Evolutionary conservation across 225 moss, liverwort and hornwort species (phyloP), one percentile per base, ranked within the genome.

Genomic region (Anthoceros angustus): DNA sequence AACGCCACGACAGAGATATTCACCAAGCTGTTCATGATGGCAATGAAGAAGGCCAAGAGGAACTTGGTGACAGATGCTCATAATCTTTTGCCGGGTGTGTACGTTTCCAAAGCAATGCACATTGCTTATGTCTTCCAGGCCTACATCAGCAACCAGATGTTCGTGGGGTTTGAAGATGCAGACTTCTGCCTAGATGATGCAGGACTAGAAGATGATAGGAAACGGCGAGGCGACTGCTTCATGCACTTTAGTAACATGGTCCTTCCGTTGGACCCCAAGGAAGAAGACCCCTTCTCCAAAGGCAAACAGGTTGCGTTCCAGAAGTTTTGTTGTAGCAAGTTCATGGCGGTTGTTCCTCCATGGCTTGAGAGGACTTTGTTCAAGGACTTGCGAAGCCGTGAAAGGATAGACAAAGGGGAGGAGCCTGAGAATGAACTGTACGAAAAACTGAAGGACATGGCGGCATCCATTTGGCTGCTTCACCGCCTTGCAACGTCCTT

Each of bases 401-500:
- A 55, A 20, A 55, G 14, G 55, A 55, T 55, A 9, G 55, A 55
- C 55, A 55, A 55, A 55, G 55, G 55, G 8, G 10, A 55, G 23
- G 55, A 55, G n/a, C 55, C 55, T 5, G n/a, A 18, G 55, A 55
- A 55, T 55, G 16, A 55, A 23, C 18, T 55, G n/a, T 55, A 55
- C 23, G 55, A 55, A 18, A 55, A 55, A 55, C 55, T 55, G n/a
- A 55, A 55, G 55, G 55, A 55, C 23, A 18, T 55, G 18, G 55
- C 55, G 14, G 55, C 16, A 23, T 18, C 55, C n/a, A 20, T 55
- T 55, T 55, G 55, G 55, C n/a, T 55, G 55, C 55, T 55, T 12
- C 55, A 55, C 55, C 55, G 55, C n/a, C 55, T 55, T 20, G 55
- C 55, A 55, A 55, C 55, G n/a, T 55, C 55, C 7, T 55, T 55